Evolutionary conservation across 2,329 filamentous ascomycete species (phyloP).

Genomic region (Cladophialophora immunda): DNA sequence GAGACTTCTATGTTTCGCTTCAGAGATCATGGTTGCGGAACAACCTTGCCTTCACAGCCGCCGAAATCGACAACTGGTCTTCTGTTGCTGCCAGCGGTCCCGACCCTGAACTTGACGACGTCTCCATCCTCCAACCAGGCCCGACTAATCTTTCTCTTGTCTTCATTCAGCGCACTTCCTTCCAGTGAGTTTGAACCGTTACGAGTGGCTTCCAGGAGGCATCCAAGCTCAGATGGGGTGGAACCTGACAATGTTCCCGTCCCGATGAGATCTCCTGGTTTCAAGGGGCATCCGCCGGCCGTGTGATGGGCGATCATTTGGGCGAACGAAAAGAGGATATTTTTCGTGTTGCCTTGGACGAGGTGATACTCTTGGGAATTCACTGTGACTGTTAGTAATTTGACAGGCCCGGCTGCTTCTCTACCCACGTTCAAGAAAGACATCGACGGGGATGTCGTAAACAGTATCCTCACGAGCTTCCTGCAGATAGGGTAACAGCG

Average conservation of each 20-base stretch:
- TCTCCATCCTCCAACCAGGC: slow-evolving; percentile 2
- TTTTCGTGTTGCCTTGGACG: slow-evolving; percentile 65
- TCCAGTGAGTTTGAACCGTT: background rate
- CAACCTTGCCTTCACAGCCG: background rate
- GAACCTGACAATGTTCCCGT: slow-evolving; percentile 79
- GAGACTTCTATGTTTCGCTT: background rate
- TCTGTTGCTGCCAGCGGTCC: slow-evolving; percentile 1
- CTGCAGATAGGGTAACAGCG: background rate
- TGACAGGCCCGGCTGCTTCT: background rate
- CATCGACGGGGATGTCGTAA: slow-evolving; percentile 1
- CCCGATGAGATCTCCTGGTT: slow-evolving; percentile 76
- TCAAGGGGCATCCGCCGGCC: slow-evolving; percentile 76
- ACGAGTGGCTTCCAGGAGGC: slow-evolving; percentile 66
- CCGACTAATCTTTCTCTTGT: background rate
- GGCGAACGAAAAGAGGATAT: slow-evolving; percentile 81
- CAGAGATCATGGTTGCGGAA: background rate
- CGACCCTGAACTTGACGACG: background rate
- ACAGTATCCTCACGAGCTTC: background rate
- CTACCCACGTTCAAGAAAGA: slow-evolving; percentile 6
- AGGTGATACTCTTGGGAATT: slow-evolving; percentile 48
- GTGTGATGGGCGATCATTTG: slow-evolving; percentile 84
- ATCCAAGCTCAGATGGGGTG: slow-evolving; percentile 65
- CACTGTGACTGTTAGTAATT: background rate
- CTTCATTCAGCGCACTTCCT: background rate
- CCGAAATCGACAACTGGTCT: background rate